Conservation (phyloP, 176 grass and related monocot species). For the Thalia dealbata region DNA sequence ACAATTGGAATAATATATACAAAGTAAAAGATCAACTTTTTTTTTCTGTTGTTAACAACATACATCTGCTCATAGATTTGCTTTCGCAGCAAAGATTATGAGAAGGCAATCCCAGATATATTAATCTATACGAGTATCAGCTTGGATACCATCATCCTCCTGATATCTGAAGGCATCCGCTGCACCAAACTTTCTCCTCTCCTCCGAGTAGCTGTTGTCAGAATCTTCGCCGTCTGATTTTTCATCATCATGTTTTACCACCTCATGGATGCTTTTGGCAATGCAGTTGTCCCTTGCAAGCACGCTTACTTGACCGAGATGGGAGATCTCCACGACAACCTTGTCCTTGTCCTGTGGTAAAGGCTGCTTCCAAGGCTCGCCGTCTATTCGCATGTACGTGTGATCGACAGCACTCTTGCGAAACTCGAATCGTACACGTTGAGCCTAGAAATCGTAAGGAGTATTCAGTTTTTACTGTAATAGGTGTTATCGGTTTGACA, state of each 20-base stretch:
- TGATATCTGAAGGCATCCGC: constrained; percentile 16
- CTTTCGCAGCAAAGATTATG: too few relatives aligned
- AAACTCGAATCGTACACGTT: constrained; percentile 68
- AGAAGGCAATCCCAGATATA: too few relatives aligned
- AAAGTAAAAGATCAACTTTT: too few relatives aligned
- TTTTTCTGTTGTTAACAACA: too few relatives aligned
- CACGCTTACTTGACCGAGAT: constrained; percentile 71
- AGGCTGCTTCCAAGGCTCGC: constrained; percentile 95
- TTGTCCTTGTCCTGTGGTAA: constrained; percentile 57
- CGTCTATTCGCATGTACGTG: constrained; percentile 94
- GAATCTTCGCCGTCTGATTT: constrained; percentile 4
- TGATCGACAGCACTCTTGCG: constrained; percentile 42
- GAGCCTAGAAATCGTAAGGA: constrained; percentile 30
- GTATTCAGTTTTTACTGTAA: neutral
- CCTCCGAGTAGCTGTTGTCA: neutral
- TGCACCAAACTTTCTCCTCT: constrained; percentile 14
- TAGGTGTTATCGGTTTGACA: neutral
- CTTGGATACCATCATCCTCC: neutral
- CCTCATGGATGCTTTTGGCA: constrained; percentile 40
- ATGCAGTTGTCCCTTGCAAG: constrained; percentile 56
- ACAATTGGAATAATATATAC: too few relatives aligned
- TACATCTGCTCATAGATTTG: too few relatives aligned
- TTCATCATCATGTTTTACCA: neutral
- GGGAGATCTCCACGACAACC: constrained; percentile 77
- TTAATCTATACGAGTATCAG: neutral